Base-by-base conservation (phyloP, 1,284 basidiomycete species). In the Cryptococcus sp. region DNA sequence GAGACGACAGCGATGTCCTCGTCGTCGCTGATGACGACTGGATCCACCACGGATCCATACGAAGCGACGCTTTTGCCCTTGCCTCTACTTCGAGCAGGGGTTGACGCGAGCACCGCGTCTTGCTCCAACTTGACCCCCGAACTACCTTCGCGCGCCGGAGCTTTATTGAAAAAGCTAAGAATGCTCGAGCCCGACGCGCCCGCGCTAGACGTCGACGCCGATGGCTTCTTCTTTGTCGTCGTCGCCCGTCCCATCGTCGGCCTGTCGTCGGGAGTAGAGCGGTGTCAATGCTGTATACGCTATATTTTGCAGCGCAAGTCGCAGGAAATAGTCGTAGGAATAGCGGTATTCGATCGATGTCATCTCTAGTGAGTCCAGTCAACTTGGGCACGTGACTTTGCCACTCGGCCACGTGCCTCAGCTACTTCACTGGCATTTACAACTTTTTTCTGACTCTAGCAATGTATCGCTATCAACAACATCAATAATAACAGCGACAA, bases 81-180 rank as follows among this genome's bases (percentile, higher is more conserved):
- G n/a, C n/a, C 19, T 1, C n/a, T 56, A n/a, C 54, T 45, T 23
- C 49, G 46, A n/a, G 13, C 31, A 35, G 31, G 31, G 2, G 19
- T 27, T 11, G 41, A 16, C 25, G 23, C 13, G 31, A 50, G 42
- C 16, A 45, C 51, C 15, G 31, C 19, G 42, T 47, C 56, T 20
- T 44, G 20, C 41, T 55, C 53, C 4, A 52, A 47, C 25, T 57
- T 54, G 55, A 54, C 53, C 8, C 44, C 31, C 40, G 39, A 19
- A 22, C 56, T 56, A 23, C 31, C 31, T 35, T 35, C 53, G 56
- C 25, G 59, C 19, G 49, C 31, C 22, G 53, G 55, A 11, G 59
- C 50, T 48, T 68, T 67, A 8, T 58, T 19, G 60, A 73, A 70
- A 56, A 73, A 73, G 55, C 47, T 60, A 23, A 71, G 55, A 40